These are phyloP conservation scores for Hygrocybe coccinea DNA, from an alignment of 768 basidiomycete genomes.

Conservation along the genomic window DNA sequence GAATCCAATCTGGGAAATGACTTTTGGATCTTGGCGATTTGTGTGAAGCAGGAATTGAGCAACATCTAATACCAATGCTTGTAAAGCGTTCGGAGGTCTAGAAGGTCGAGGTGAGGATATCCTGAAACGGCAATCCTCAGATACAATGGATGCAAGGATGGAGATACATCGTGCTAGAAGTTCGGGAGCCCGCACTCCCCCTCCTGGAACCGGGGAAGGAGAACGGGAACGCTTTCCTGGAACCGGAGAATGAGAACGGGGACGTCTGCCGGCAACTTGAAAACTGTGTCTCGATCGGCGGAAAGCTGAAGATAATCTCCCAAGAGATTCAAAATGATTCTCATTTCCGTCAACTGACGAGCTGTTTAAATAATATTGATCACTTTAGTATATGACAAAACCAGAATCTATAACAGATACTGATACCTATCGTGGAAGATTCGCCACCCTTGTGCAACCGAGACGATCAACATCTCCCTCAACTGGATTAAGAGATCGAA, in stretches of 20 bases:
- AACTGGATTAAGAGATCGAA: constrained; percentile 61
- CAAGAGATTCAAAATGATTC: constrained; percentile 11
- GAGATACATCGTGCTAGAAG: constrained; percentile 57
- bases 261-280: constrained; percentile 37
- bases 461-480: constrained; percentile 46
- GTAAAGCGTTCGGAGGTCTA: constrained; percentile 72
- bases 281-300: constrained; percentile 42
- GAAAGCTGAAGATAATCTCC: constrained; percentile 39
- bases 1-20: constrained; percentile 57
- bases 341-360: neutral
- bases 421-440: constrained; percentile 55
- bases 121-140: constrained; percentile 69
- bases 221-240: constrained; percentile 47
- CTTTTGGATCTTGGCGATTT: constrained; percentile 47
- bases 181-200: constrained; percentile 40
- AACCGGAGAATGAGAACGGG: constrained; percentile 49
- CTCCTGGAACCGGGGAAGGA: constrained; percentile 38
- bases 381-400: neutral
- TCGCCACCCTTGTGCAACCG: constrained; percentile 53
- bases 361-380: constrained; percentile 2
- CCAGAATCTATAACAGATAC: neutral
- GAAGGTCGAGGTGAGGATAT: constrained; percentile 54
- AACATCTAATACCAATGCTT: constrained; percentile 65
- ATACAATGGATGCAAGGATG: constrained; percentile 57
- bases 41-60: constrained; percentile 59